These are phyloP conservation scores for Penicillium tannophilum DNA, from an alignment of 495 filamentous ascomycete genomes.

Conservation along the genomic window DNA sequence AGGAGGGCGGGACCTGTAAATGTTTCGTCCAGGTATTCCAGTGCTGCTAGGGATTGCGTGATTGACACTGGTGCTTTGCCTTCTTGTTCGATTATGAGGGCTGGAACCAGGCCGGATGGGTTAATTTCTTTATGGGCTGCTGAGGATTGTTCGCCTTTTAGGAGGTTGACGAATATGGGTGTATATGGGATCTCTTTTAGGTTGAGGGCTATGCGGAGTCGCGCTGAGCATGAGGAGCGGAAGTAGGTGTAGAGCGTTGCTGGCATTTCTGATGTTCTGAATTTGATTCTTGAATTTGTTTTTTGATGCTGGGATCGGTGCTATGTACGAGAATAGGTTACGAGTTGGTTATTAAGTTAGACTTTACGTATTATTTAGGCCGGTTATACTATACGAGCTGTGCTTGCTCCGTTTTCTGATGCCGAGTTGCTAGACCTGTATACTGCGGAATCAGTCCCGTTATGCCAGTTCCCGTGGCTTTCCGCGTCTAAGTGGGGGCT, in stretches of 20 bases:
- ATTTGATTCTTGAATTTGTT: too few relatives aligned
- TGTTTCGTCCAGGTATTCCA: slow-evolving; percentile 57
- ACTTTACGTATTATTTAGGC: neutral
- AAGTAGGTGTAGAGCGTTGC: slow-evolving; percentile 56
- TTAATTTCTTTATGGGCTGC: slow-evolving; percentile 41
- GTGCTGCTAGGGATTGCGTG: slow-evolving; percentile 53
- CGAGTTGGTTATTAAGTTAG: too few relatives aligned
- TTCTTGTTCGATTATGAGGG: slow-evolving; percentile 39
- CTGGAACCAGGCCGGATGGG: slow-evolving; percentile 52
- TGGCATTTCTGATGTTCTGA: slow-evolving; percentile 19
- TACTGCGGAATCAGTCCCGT: slow-evolving; percentile 6
- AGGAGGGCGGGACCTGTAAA: slow-evolving; percentile 41
- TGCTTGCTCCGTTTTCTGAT: slow-evolving; percentile 3
- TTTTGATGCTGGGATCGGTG: neutral
- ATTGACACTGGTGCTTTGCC: slow-evolving; percentile 34
- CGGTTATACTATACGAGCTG: neutral
- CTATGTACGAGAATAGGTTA: too few relatives aligned
- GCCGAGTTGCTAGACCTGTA: neutral
- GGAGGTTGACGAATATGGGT: slow-evolving; percentile 47
- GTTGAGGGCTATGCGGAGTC: slow-evolving; percentile 53
- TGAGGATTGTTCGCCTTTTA: slow-evolving; percentile 43
- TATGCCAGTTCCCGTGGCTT: slow-evolving; percentile 4
- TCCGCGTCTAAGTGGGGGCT: neutral
- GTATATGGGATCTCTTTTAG: slow-evolving; percentile 48
- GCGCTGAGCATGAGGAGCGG: slow-evolving; percentile 57